Evolutionary conservation across 140 eudicot species (phyloP), one percentile per base, ranked within the genome.

Genomic region (Ambrosia hybrid): DNA sequence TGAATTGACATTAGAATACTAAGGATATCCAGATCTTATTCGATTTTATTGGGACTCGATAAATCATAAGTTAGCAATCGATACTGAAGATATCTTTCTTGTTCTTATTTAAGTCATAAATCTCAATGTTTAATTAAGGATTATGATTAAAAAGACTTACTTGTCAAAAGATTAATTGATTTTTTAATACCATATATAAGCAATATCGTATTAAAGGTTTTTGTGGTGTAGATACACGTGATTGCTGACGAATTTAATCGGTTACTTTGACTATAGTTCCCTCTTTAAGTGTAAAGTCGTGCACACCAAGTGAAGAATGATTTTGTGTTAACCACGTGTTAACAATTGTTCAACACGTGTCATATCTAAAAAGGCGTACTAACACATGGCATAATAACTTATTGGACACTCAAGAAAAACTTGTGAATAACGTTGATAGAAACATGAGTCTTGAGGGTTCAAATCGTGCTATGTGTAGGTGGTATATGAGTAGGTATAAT

Each of bases 291-390:
- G 67, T 9, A 34, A 61, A 61, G 45, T 36, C 10, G 13, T 61
- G 48, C 34, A 3, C 67, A 61, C 26, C 26, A 21, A 61, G 11
- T 37, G 48, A 61, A 59, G 65, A 30, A 61, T 61, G 67, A 36
- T 21, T 17, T 59, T 61, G 9, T 61, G 46, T 6, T n/a, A 2
- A 4, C 26, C 67, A 61, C 67, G 26, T 12, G 26, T 61, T 61
- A 36, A 1, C 7, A 39, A n/a, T 3, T 13, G 34, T 61, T 34
- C 9, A 55, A 55, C 33, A 13, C 9, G 60, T 55, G 34, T 55
- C 60, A 15, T 55, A 10, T 48, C 53, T 15, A 59, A 15, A 5
- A 17, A 57, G 13, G 63, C n/a, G 12, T 57, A 6, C 30, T 10
- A 17, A 57, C 9, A 21, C 63, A 4, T 57, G 2, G 59, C 5